phyloP scores from a whole-genome alignment of 2,329 filamentous ascomycete genomes.

The Arthrocladium fulminans region DNA sequence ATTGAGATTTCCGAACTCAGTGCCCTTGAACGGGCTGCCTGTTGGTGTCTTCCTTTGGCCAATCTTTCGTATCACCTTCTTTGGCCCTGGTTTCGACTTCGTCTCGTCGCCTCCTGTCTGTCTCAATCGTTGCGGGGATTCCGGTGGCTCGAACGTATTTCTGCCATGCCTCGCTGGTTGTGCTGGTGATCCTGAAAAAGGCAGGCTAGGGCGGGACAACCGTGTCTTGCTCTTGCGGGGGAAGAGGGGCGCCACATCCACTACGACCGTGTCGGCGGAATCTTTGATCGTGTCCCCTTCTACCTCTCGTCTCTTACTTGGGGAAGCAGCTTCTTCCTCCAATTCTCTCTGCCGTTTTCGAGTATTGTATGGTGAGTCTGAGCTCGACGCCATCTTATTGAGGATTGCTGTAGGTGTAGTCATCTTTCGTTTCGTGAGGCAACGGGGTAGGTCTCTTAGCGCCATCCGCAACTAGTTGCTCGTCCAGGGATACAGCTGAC shows the following conservation, averaged over 20 bases:
- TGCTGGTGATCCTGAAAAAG: slow-evolving; percentile 4
- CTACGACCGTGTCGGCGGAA: background rate
- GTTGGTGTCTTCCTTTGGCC: slow-evolving; percentile 8
- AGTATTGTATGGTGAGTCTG: background rate
- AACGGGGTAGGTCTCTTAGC: too few relatives aligned
- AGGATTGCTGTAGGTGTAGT: background rate
- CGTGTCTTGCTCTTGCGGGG: slow-evolving; percentile 10
- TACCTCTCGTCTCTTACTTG: background rate
- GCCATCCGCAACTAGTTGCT: too few relatives aligned
- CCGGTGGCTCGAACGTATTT: slow-evolving; percentile 3
- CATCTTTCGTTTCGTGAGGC: background rate
- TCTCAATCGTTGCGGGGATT: background rate
- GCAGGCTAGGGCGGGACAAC: slow-evolving; percentile 7
- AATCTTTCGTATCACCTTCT: slow-evolving; percentile 11
- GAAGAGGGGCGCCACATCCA: background rate
- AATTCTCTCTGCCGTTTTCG: slow-evolving; percentile 2
- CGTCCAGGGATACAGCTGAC: too few relatives aligned
- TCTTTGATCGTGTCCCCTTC: too few relatives aligned
- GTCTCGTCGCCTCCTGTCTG: background rate
- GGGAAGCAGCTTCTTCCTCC: background rate
- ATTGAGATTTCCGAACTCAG: slow-evolving; percentile 5
- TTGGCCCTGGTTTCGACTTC: background rate
- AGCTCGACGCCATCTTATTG: slow-evolving; percentile 4
- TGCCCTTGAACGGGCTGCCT: slow-evolving; percentile 16
- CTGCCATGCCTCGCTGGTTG: background rate